These are phyloP conservation scores for Leccinum fallax DNA, from an alignment of 1,284 basidiomycete genomes.

Conservation along the genomic window DNA sequence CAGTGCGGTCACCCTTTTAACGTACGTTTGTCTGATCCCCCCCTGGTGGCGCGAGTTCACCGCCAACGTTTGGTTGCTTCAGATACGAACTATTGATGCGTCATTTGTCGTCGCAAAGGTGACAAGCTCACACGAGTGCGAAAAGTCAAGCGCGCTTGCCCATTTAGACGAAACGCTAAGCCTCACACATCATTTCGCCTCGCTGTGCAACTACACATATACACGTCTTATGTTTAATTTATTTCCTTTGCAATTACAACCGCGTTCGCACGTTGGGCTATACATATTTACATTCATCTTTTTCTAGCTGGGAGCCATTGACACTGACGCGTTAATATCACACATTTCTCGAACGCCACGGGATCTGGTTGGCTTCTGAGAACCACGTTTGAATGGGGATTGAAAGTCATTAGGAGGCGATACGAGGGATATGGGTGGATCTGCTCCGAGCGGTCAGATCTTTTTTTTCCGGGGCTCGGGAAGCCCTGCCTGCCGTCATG, in stretches of 20 bases:
- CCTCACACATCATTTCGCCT: conserved; percentile 1
- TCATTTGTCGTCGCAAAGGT: conserved; percentile 44
- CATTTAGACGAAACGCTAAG: conserved; percentile 17
- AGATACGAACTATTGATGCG: conserved; percentile 74
- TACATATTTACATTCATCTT: conserved; percentile 3
- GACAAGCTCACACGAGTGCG: conserved; percentile 1
- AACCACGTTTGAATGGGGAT: conserved; percentile 18
- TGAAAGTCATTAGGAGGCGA: conserved; percentile 2
- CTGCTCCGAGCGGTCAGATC: neutral
- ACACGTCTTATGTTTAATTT: conserved; percentile 19
- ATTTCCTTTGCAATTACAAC: conserved; percentile 8
- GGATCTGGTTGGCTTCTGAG: neutral
- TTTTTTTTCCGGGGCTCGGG: neutral
- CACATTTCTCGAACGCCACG: conserved; percentile 5
- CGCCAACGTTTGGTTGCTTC: conserved; percentile 3
- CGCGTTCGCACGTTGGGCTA: conserved; percentile 6
- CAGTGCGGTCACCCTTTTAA: conserved; percentile 91
- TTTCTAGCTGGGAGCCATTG: conserved; percentile 2
- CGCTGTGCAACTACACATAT: conserved; percentile 11
- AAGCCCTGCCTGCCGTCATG: neutral
- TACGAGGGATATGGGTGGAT: neutral
- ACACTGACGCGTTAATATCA: conserved; percentile 10
- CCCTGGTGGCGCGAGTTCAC: neutral
- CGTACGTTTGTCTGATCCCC: conserved; percentile 58
- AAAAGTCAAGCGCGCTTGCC: neutral